These are phyloP conservation scores for Gossypium mustelinum DNA, from an alignment of 345 rosid species.

Conservation along the genomic window DNA sequence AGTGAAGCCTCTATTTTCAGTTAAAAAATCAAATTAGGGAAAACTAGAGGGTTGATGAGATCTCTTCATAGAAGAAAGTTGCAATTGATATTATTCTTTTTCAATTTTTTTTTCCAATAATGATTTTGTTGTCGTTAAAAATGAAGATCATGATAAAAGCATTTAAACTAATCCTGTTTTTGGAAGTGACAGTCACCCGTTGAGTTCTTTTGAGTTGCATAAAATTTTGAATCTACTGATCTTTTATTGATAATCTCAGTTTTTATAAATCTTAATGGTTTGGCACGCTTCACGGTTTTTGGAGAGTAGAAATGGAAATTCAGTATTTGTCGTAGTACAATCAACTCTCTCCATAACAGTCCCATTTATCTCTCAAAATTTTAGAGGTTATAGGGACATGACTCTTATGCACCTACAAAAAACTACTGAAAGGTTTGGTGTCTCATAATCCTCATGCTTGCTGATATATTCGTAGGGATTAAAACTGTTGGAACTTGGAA, in stretches of 20 bases:
- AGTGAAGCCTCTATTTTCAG: neutral
- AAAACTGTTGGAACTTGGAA: conserved; percentile 7
- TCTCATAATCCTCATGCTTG: neutral
- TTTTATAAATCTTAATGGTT: neutral
- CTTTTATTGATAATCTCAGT: neutral
- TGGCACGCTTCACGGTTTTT: neutral
- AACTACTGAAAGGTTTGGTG: neutral
- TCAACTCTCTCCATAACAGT: too few species aligned
- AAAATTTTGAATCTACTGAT: conserved; percentile 3
- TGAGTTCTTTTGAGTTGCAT: neutral
- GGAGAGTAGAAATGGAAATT: neutral
- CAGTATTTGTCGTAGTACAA: neutral
- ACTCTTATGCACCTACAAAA: too few species aligned
- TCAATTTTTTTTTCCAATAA: neutral
- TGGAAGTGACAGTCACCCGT: neutral
- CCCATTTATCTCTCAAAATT: too few species aligned
- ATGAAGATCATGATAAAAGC: neutral
- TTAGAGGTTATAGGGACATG: too few species aligned
- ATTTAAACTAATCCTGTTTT: neutral
- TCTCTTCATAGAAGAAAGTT: neutral
- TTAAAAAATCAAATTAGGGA: conserved; percentile 8
- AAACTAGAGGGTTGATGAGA: neutral
- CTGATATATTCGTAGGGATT: neutral
- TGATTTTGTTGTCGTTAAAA: neutral
- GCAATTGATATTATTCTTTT: neutral